A percentile compares a stretch with the other conserved stretches of the same genome.
These are phyloP conservation scores for Lentithecium fluviatile DNA, from an alignment of 495 filamentous ascomycete species.

Conservation along the genomic window DNA sequence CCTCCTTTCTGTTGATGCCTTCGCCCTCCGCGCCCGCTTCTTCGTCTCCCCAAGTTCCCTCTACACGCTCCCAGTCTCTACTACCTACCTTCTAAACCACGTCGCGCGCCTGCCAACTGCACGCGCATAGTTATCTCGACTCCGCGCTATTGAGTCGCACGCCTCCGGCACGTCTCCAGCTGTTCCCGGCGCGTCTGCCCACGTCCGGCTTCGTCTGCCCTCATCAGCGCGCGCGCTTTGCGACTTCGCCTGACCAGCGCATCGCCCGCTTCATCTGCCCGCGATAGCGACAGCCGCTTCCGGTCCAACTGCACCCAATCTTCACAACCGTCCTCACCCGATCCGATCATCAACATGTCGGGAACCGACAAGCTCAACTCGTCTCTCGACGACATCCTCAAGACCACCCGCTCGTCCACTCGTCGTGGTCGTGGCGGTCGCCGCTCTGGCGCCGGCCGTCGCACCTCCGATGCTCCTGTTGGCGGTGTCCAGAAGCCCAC, in stretches of 20 bases:
- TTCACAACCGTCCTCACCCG: conserved; percentile 32
- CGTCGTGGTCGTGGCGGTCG: conserved; percentile 52
- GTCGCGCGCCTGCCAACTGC: too few relatives aligned
- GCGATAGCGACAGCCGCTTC: background rate
- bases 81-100: too few relatives aligned
- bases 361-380: conserved; percentile 88
- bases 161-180: too few relatives aligned
- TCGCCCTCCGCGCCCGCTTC: background rate
- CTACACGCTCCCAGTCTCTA: background rate
- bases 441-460: conserved; percentile 27
- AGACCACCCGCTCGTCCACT: conserved; percentile 60
- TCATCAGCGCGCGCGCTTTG: background rate
- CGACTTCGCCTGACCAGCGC: too few relatives aligned
- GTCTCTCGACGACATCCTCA: conserved; percentile 94
- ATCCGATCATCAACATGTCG: conserved; percentile 30
- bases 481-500: conserved; percentile 85
- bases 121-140: too few relatives aligned
- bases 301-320: conserved; percentile 1
- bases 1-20: conserved; percentile 2
- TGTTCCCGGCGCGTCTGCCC: background rate
- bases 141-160: too few relatives aligned
- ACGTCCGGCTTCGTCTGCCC: background rate
- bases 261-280: background rate
- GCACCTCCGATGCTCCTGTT: conserved; percentile 61
- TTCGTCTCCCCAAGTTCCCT: background rate